Conservation (phyloP, 2,329 filamentous ascomycete species). For the Beauveria scarabaeidicola region DNA sequence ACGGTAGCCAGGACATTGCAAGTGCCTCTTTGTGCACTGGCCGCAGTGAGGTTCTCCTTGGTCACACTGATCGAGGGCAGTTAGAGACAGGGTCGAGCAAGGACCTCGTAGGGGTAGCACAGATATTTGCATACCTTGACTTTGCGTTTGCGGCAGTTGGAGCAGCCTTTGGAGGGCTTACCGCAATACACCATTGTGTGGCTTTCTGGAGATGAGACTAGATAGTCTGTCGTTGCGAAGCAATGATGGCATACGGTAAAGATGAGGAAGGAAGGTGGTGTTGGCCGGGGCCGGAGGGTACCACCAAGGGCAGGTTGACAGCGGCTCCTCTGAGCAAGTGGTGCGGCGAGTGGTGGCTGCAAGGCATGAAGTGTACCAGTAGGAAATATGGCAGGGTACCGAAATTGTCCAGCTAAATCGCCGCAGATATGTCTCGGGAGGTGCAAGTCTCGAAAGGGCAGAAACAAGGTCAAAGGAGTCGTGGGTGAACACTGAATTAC, state of each 20-base stretch:
- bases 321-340: neutral
- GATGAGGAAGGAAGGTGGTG: neutral
- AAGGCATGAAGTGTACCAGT: neutral
- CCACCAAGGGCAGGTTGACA: neutral
- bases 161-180: conserved; percentile 49
- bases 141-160: conserved; percentile 46
- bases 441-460: neutral
- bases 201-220: neutral
- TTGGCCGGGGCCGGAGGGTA: neutral
- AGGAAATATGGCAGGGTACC: neutral
- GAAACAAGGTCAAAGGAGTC: neutral
- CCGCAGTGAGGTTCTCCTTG: conserved; percentile 42
- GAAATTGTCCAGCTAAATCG: neutral
- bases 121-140: conserved; percentile 38
- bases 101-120: conserved; percentile 3
- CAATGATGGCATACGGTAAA: neutral
- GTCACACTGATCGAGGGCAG: conserved; percentile 36
- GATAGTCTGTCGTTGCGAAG: neutral
- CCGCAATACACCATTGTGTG: conserved; percentile 47
- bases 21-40: conserved; percentile 45
- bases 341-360: neutral
- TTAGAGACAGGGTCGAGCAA: neutral
- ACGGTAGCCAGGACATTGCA: conserved; percentile 46
- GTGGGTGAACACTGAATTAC: neutral
- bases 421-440: neutral